Evolutionary conservation across 2,329 filamentous ascomycete species (phyloP), one percentile per base, ranked within the genome.

Genomic region (Domatiomyces catenatus): DNA sequence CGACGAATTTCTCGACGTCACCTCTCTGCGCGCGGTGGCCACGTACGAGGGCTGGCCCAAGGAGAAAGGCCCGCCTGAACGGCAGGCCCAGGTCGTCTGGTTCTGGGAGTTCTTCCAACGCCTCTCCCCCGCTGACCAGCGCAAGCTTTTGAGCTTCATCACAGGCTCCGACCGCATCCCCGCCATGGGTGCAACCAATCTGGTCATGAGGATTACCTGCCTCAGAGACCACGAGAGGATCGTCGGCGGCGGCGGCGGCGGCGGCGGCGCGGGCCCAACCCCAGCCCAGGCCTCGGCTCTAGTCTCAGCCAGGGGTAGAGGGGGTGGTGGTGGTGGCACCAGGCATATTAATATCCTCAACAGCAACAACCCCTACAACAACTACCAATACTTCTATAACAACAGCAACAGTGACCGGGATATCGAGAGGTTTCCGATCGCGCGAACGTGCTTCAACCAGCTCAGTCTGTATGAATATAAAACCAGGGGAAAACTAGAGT

Each of bases 91-190:
- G 5, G 71, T 94, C 17, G 67, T 70, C 42, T 95, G 88, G 88
- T 94, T 95, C 69, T 95, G 89, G 89, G 76, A 87, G 48, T 77
- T 82, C 15, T 92, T 94, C 58, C 73, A 79, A 56, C 70, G 72
- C 32, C 81, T 85, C 0, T 68, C 71, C 0, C 75, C 84, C 0
- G 67, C 71, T 43, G 78, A 85, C 53, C 89, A 94, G 66, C 76
- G 87, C 28, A 84, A 82, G 63, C 71, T 95, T 45, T 70, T 95
- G 3, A 80, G 82, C 2, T 95, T 95, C 63, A 83, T 95, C 57
- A 94, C 89, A 0, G 87, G 88, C 8, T 92, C 85, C 58, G 89
- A 94, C 64, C 79, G 89, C 19, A 89, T 94, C 50, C 89, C 89
- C 0, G 88, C 89, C 4, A 88, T 86, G 70, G 89, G 89, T 0